A percentile compares a stretch with the other conserved stretches of the same genome.
Evolutionary conservation across 1,284 basidiomycete species (phyloP).

Genomic region (Hypsizygus ulmarius): DNA sequence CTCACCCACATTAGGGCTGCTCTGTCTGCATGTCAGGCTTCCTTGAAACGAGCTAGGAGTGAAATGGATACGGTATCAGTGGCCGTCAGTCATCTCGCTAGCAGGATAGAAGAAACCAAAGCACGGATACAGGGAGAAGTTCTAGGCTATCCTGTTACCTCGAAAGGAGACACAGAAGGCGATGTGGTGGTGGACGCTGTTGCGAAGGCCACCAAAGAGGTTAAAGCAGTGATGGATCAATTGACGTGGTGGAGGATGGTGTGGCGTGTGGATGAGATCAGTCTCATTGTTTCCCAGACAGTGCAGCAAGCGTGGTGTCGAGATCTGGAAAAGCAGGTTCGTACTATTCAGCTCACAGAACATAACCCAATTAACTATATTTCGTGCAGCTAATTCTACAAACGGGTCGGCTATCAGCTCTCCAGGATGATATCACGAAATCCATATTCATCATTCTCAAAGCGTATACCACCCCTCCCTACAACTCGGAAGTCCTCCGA

Average conservation of each 20-base stretch:
- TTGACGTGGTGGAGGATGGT: slow-evolving; percentile 70
- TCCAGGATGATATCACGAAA: slow-evolving; percentile 48
- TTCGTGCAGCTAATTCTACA: slow-evolving; percentile 61
- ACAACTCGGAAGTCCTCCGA: slow-evolving; percentile 64
- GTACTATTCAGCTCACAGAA: slow-evolving; percentile 17
- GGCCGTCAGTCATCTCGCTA: slow-evolving; percentile 27
- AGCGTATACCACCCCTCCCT: slow-evolving; percentile 36
- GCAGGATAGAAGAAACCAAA: slow-evolving; percentile 29
- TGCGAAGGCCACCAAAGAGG: slow-evolving; percentile 43
- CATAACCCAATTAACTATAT: not conserved
- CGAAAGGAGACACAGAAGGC: slow-evolving; percentile 20
- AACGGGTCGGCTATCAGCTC: slow-evolving; percentile 59
- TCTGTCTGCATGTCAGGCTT: slow-evolving; percentile 23
- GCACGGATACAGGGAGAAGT: slow-evolving; percentile 25
- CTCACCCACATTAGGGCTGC: slow-evolving; percentile 35
- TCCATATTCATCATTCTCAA: slow-evolving; percentile 42
- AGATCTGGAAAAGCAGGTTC: slow-evolving; percentile 64
- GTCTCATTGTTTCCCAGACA: slow-evolving; percentile 49
- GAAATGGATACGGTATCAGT: slow-evolving; percentile 27
- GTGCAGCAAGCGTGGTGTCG: slow-evolving; percentile 60
- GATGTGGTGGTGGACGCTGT: slow-evolving; percentile 53
- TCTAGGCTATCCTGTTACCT: slow-evolving; percentile 16
- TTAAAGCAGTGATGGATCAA: slow-evolving; percentile 50
- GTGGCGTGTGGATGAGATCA: slow-evolving; percentile 72
- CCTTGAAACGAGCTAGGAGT: slow-evolving; percentile 21